These are phyloP conservation scores for Dictyostelium intermedium DNA, from an alignment of 78 protist genomes.

Conservation along the genomic window DNA sequence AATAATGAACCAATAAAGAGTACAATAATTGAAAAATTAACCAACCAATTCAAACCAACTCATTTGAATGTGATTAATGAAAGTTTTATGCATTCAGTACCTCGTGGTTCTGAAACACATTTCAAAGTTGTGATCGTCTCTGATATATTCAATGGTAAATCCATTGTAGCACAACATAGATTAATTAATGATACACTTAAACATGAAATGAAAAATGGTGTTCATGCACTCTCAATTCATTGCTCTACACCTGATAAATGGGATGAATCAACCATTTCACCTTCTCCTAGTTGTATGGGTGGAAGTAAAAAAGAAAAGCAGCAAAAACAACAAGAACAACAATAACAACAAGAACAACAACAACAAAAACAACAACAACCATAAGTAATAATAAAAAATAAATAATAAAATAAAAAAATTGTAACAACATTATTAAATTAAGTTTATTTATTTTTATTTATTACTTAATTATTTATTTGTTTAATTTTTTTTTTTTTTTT, in stretches of 20 bases:
- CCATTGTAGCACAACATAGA: slow-evolving; percentile 84
- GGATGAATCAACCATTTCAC: slow-evolving; percentile 18
- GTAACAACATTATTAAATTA: no score
- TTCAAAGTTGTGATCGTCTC: slow-evolving; percentile 88
- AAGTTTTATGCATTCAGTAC: slow-evolving; percentile 80
- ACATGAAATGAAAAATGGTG: slow-evolving; percentile 74
- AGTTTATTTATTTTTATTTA: neutral
- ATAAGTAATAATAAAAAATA: no score
- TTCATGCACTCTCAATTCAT: slow-evolving; percentile 88
- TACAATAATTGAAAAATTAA: neutral
- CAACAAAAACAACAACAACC: no score
- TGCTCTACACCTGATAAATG: slow-evolving; percentile 82
- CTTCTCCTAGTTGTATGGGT: slow-evolving; percentile 69
- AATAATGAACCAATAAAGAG: neutral
- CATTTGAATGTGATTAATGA: slow-evolving; percentile 78
- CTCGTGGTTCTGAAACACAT: slow-evolving; percentile 83
- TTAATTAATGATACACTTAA: slow-evolving; percentile 52
- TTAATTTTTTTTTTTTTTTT: no score
- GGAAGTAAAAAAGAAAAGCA: slow-evolving; percentile 62
- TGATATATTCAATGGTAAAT: slow-evolving; percentile 59
- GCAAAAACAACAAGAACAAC: neutral
- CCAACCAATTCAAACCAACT: neutral
- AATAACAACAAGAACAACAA: neutral
- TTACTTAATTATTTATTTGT: no score
- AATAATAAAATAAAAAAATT: no score